Evolutionary conservation across 331 rosid species (phyloP), one percentile per base, ranked within the genome.

Genomic region (Rosa hybrid): DNA sequence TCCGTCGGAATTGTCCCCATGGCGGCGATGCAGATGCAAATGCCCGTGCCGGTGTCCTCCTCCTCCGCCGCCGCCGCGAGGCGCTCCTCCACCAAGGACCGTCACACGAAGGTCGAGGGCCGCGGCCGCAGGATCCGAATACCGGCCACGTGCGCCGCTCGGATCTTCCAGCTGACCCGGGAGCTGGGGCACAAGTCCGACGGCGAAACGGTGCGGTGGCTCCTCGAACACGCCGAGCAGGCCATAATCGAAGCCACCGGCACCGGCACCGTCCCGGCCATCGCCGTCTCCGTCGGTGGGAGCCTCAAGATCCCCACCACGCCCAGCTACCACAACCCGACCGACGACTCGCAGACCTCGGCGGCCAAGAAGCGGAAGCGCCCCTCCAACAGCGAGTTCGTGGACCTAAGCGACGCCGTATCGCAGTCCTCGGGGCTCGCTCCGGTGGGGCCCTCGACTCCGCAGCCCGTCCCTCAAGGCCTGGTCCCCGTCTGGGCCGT

Each of bases 71-170:
- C 34, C 48, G 48, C 48, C 48, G 44, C 78, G 0, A 60, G 78
- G 53, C 86, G 91, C 7, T 25, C 92, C 38, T 90, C 92, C 71
- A 87, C 90, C 53, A 91, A 88, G 72, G 97, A 91, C 87, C 92
- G 94, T 34, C 97, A 91, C 81, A 90, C 97, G 1, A 91, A 91
- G 62, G 94, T 90, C 0, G 97, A 91, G 63, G 97, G 97, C 5
- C 91, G 97, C 0, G 94, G 94, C 20, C 90, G 92, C 12, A 86
- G 94, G 91, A 91, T 91, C 86, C 90, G 97, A 82, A 87, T 91
- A 84, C 97, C 94, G 57, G 94, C 94, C 60, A 86, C 92, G 0
- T 88, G 97, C 60, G 94, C 94, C 1, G 92, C 97, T 21, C 83
- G 97, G 86, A 88, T 91, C 90, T 91, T 91, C 69, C 97, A 91